These are phyloP conservation scores for Rubus parviflorus DNA, from an alignment of 306 rosid species.

Conservation along the genomic window DNA sequence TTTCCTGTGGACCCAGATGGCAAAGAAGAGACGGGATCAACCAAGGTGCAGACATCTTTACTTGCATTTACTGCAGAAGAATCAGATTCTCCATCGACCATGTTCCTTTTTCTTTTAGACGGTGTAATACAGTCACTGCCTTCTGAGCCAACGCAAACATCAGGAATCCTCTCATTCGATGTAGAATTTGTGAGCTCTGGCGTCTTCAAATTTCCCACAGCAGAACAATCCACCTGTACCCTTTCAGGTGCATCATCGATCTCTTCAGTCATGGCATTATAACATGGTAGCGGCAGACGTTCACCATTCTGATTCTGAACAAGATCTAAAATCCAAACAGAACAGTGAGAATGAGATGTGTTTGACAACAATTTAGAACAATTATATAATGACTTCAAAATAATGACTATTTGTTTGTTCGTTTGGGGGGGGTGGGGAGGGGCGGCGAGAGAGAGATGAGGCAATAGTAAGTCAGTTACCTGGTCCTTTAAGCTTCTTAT, in stretches of 20 bases:
- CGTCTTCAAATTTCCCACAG: slow-evolving; percentile 28
- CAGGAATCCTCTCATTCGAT: slow-evolving; percentile 19
- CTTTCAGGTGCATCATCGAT: slow-evolving; percentile 27
- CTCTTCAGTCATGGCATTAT: slow-evolving; percentile 22
- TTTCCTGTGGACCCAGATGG: slow-evolving; percentile 22
- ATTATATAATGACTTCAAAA: neutral
- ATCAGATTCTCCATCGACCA: slow-evolving; percentile 42
- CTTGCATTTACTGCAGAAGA: slow-evolving; percentile 31
- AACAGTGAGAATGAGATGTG: slow-evolving; percentile 6
- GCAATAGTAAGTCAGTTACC: slow-evolving; percentile 26
- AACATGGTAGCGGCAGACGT: slow-evolving; percentile 16
- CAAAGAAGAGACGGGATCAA: slow-evolving; percentile 30
- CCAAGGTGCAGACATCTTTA: slow-evolving; percentile 35
- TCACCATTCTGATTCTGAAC: slow-evolving; percentile 29
- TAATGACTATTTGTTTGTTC: neutral
- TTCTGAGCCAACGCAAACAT: slow-evolving; percentile 25
- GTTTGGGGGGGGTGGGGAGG: neutral
- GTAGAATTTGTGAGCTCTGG: slow-evolving; percentile 27
- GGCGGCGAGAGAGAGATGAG: neutral
- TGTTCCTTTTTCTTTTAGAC: slow-evolving; percentile 51
- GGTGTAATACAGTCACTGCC: slow-evolving; percentile 34
- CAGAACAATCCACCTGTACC: slow-evolving; percentile 26
- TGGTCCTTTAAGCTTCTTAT: slow-evolving; percentile 31
- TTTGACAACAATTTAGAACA: slow-evolving; percentile 17
- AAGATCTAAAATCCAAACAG: slow-evolving; percentile 36